Conservation (phyloP, 306 rosid species). For the Ammopiptanthus mongolicus region DNA sequence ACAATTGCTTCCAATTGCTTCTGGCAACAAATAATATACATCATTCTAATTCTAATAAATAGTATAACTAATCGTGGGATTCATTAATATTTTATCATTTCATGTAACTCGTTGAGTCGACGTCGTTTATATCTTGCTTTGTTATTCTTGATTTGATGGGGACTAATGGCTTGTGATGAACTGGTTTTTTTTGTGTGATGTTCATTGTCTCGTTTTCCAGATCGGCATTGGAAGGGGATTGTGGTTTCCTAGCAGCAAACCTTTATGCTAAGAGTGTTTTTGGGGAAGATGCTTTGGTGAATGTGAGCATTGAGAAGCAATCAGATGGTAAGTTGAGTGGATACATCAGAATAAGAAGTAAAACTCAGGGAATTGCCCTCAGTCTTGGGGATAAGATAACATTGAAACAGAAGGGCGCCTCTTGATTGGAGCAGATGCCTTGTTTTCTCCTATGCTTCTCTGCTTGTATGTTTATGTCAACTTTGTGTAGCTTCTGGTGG, state of each 20-base stretch:
- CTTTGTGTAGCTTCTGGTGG: slow-evolving; percentile 39
- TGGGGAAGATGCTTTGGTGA: slow-evolving; percentile 97
- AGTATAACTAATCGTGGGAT: not conserved
- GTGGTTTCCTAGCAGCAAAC: slow-evolving; percentile 96
- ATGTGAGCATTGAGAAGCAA: slow-evolving; percentile 92
- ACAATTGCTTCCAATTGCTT: not conserved
- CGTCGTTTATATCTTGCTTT: not conserved
- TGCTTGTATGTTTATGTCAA: slow-evolving; percentile 27
- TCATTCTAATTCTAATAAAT: not conserved
- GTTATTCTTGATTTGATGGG: not conserved
- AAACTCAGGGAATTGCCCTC: slow-evolving; percentile 97
- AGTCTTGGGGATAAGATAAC: slow-evolving; percentile 99
- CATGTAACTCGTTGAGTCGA: not conserved
- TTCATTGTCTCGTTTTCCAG: slow-evolving; percentile 31
- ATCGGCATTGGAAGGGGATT: slow-evolving; percentile 93
- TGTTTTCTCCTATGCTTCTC: slow-evolving; percentile 13
- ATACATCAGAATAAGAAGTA: slow-evolving; percentile 97
- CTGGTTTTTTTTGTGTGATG: slow-evolving; percentile 9
- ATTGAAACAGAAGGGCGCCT: slow-evolving; percentile 88
- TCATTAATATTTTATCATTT: not conserved
- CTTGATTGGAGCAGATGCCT: slow-evolving; percentile 31
- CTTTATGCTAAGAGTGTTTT: slow-evolving; percentile 95
- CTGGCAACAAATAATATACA: not conserved
- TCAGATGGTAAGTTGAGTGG: slow-evolving; percentile 84
- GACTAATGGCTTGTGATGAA: slow-evolving; percentile 4